Conservation (phyloP, 768 basidiomycete species). For the Lyophyllum atratum region DNA sequence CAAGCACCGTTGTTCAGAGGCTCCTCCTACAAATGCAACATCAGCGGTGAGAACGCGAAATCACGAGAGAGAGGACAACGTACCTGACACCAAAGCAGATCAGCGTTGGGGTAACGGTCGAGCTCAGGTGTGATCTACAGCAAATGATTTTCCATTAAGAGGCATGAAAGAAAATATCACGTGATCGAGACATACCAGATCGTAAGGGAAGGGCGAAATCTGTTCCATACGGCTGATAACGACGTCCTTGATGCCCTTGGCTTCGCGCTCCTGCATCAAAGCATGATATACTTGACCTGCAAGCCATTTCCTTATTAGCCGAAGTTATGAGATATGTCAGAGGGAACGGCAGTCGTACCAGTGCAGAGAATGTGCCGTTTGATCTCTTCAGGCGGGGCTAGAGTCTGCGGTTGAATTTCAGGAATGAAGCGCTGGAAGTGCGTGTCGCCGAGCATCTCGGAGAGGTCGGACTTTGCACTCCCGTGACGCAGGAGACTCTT, state of each 20-base stretch:
- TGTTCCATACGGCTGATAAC: slow-evolving; percentile 96
- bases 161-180: not conserved
- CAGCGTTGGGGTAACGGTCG: slow-evolving; percentile 96
- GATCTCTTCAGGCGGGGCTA: slow-evolving; percentile 84
- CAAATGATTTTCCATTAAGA: slow-evolving; percentile 2
- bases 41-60: not conserved
- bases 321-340: slow-evolving; percentile 2
- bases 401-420: slow-evolving; percentile 69
- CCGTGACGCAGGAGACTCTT: slow-evolving; percentile 96
- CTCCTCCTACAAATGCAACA: slow-evolving; percentile 61
- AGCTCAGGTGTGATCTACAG: slow-evolving; percentile 85
- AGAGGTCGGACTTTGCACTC: slow-evolving; percentile 81
- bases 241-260: slow-evolving; percentile 87
- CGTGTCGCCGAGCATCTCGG: slow-evolving; percentile 88
- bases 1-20: slow-evolving; percentile 97
- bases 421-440: slow-evolving; percentile 94
- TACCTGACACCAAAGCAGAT: slow-evolving; percentile 90
- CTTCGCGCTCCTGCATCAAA: slow-evolving; percentile 87
- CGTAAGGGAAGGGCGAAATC: slow-evolving; percentile 96
- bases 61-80: slow-evolving; percentile 7
- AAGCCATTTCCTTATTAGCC: not conserved
- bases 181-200: slow-evolving; percentile 58
- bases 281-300: slow-evolving; percentile 93
- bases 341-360: slow-evolving; percentile 39
- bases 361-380: slow-evolving; percentile 91